A percentile compares a stretch with the other conserved stretches of the same genome.
phyloP scores from a whole-genome alignment of 768 basidiomycete species.

The Calocybe cyanea region DNA sequence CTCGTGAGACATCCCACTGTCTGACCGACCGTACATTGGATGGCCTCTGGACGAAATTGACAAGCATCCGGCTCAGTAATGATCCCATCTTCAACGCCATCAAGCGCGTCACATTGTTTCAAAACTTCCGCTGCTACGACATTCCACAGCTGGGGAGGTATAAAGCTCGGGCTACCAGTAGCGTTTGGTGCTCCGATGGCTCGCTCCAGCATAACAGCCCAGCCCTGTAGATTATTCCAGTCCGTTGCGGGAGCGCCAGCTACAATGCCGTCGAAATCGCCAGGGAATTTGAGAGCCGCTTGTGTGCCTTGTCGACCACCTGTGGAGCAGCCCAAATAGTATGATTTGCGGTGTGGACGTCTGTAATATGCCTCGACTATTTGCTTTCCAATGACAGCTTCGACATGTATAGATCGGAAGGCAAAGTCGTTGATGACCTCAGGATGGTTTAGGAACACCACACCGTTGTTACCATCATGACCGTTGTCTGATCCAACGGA shows the following conservation, averaged over 20 bases:
- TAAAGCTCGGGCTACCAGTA: slow-evolving; percentile 3
- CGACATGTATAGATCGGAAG: slow-evolving; percentile 4
- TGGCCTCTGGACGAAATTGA: slow-evolving; percentile 8
- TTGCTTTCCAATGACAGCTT: slow-evolving; percentile 9
- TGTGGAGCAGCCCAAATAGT: slow-evolving; percentile 9
- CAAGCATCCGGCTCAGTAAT: slow-evolving; percentile 13
- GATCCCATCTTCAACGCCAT: slow-evolving; percentile 14
- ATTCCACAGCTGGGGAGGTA: not conserved
- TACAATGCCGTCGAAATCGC: slow-evolving; percentile 10
- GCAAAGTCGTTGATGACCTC: slow-evolving; percentile 11
- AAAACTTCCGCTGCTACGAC: slow-evolving; percentile 7
- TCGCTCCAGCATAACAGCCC: not conserved
- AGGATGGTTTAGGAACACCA: not conserved
- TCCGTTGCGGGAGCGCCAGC: slow-evolving; percentile 3
- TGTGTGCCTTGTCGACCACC: slow-evolving; percentile 7
- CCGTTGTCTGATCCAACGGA: slow-evolving; percentile 6
- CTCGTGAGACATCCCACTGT: slow-evolving; percentile 3
- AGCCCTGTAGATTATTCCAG: slow-evolving; percentile 1
- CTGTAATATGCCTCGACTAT: slow-evolving; percentile 7
- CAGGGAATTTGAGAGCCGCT: slow-evolving; percentile 9
- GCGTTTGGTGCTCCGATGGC: slow-evolving; percentile 6
- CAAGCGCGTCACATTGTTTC: slow-evolving; percentile 12
- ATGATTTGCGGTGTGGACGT: slow-evolving; percentile 1
- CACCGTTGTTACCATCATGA: slow-evolving; percentile 2
- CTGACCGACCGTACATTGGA: slow-evolving; percentile 1